Base-by-base conservation (phyloP, 495 filamentous ascomycete species). In the Aspergillus panamensis region DNA sequence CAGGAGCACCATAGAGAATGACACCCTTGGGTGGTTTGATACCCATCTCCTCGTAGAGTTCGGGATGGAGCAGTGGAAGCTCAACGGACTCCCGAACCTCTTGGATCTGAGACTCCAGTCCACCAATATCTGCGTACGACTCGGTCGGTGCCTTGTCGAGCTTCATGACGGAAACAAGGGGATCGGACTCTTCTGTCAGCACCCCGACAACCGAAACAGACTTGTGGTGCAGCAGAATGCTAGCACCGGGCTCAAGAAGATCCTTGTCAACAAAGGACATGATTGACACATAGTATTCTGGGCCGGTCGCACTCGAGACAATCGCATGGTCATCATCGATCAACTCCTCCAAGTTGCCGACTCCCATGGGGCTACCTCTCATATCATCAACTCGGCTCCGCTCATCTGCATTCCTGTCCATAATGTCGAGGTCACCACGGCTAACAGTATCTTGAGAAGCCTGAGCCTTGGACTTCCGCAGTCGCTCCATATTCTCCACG, bases 251-350 rank as follows among this genome's bases (percentile, higher is more conserved):
- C 72, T 99, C 94, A 14, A 99, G 84, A 10, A 99, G 82, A 66
- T 99, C 94, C 75, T 99, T 99, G 78, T 99, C 94, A 39, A 99
- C 94, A 65, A 99, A 99, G 40, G 93, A 97, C 94, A 99, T 99
- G 82, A 99, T 99, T 51, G 92, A 96, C 58, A 99, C 94, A 71
- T 99, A 99, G 79, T 97, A 99, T 72, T 99, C 94, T 2, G 94
- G 95, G 0, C 94, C 94, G 12, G 95, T 97, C 4, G 95, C 93
- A 70, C 91, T 96, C 9, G 91, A 96, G 42, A 99, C 95, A 67
- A 99, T 99, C 57, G 94, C 94, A 68, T 99, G 94, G 76, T 99
- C 94, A 75, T 99, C 94, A 73, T 99, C 94, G 66, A 99, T 99
- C 84, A 99, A 88, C 77, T 99, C 94, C 74, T 97, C 94, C 66